phyloP scores from a whole-genome alignment of 2,329 filamentous ascomycete genomes.

The Colletotrichum acutatum region DNA sequence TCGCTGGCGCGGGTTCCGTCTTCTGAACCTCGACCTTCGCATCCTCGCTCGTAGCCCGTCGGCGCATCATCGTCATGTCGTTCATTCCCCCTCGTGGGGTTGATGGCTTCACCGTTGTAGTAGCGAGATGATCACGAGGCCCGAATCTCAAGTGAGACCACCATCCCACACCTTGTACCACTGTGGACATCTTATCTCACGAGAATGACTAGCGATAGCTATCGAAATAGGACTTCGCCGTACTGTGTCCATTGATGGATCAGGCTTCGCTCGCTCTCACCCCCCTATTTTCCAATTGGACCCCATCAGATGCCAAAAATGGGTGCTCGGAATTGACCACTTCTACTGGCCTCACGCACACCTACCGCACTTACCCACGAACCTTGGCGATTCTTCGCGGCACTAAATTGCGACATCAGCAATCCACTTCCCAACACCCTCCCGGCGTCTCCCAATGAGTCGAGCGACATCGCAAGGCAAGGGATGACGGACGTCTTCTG shows the following conservation, averaged over 20 bases:
- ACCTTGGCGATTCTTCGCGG: not conserved
- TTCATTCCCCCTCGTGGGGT: not conserved
- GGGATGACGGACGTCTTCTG: not conserved
- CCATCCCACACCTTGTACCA: not conserved
- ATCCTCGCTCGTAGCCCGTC: not conserved
- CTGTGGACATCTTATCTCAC: not conserved
- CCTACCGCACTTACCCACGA: not conserved
- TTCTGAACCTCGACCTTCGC: not conserved
- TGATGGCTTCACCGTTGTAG: not conserved
- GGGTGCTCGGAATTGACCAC: not conserved
- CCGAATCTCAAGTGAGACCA: constrained; percentile 6
- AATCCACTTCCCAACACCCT: not conserved
- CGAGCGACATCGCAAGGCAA: not conserved
- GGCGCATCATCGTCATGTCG: not conserved
- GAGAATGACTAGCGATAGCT: not conserved
- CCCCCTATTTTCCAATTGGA: not conserved
- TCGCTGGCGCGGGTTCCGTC: not conserved
- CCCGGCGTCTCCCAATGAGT: not conserved
- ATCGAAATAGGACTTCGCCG: not conserved
- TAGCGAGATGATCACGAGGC: constrained; percentile 15
- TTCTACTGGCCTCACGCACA: not conserved
- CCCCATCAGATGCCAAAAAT: not conserved
- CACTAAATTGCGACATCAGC: not conserved
- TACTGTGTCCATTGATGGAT: not conserved
- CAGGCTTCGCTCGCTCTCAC: not conserved